phyloP scores from a whole-genome alignment of 257 asterid genomes.

The Misopates orontium region DNA sequence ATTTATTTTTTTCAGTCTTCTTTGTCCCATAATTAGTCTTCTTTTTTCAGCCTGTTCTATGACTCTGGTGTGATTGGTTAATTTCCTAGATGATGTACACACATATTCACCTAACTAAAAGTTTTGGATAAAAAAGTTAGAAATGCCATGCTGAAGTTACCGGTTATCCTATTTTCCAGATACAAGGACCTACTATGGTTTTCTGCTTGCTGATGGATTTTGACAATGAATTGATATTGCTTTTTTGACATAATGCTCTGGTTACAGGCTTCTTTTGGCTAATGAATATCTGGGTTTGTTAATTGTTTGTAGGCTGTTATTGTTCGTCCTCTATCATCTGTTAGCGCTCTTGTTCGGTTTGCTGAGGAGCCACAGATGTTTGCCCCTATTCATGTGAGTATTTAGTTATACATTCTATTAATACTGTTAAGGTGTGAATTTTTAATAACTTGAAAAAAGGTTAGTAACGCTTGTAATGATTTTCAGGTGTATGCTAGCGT shows the following conservation, averaged over 20 bases:
- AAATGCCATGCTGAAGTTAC: not conserved
- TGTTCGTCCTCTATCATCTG: constrained; percentile 88
- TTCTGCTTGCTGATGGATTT: constrained; percentile 10
- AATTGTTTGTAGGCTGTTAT: constrained; percentile 78
- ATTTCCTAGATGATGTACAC: not conserved
- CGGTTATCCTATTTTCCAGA: not conserved
- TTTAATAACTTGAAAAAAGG: constrained; percentile 9
- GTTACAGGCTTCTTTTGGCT: constrained; percentile 17
- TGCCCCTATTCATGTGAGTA: constrained; percentile 91
- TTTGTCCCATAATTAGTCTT: too few species aligned
- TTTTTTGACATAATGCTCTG: constrained; percentile 22
- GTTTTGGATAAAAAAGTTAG: not conserved
- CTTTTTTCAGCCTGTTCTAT: not conserved
- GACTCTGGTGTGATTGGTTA: not conserved
- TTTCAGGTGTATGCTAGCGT: constrained; percentile 98
- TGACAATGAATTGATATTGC: constrained; percentile 22
- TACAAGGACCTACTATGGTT: not conserved
- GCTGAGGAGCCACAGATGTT: constrained; percentile 99
- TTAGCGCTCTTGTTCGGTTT: constrained; percentile 94
- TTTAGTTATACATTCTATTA: constrained; percentile 21
- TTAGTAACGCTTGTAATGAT: constrained; percentile 21
- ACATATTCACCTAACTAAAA: not conserved
- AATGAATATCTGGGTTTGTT: constrained; percentile 23
- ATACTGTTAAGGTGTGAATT: constrained; percentile 25
- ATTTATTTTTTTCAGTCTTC: too few species aligned